Base-by-base conservation (phyloP, 305 asterid genomes). In the Euphrasia arctica region DNA sequence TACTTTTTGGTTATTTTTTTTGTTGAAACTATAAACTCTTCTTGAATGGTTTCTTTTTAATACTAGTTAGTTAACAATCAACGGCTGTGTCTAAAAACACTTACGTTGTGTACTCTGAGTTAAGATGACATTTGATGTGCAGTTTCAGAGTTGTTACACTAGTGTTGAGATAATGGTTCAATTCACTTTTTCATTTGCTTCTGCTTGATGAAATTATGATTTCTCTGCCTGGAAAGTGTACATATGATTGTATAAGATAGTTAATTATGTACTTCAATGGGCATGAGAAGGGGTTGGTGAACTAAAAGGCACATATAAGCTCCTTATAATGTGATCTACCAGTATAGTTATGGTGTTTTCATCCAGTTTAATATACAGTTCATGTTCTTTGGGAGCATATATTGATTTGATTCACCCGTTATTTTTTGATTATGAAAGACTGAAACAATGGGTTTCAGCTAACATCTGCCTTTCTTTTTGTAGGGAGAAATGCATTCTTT, bases 401-500 rank as follows among this genome's bases (percentile, higher is more conserved):
- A 52, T 22, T 32, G 15, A 9, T 36, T 43, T 51, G 6, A 8
- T 49, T 49, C 62, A 56, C 7, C 60, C 48, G 25, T 15, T 36
- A 50, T 54, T 54, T n/a, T 75, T 62, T 4, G 3, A 31, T 31
- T 31, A 3, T 31, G 34, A 31, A 58, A 57, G 55, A 13, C 36
- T 65, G 47, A 50, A 48, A 65, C 22, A 29, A n/a, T n/a, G 43
- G 64, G 60, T 72, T 55, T 75, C 58, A 48, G 9, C 49, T 32
- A 55, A 61, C 59, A 52, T 66, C 32, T 64, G 51, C 13, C 28
- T 74, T 74, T 74, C 61, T 54, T 72, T 60, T 60, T 74, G 77
- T 54, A 79, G 84, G 84, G 75, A 70, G 82, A 72, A 54, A 63
- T 13, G 29, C 78, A 54, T 58, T 74, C 87, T 57, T 70, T 80